Conservation (phyloP, 257 asterid species). For the Solanum pinnatisectum region DNA sequence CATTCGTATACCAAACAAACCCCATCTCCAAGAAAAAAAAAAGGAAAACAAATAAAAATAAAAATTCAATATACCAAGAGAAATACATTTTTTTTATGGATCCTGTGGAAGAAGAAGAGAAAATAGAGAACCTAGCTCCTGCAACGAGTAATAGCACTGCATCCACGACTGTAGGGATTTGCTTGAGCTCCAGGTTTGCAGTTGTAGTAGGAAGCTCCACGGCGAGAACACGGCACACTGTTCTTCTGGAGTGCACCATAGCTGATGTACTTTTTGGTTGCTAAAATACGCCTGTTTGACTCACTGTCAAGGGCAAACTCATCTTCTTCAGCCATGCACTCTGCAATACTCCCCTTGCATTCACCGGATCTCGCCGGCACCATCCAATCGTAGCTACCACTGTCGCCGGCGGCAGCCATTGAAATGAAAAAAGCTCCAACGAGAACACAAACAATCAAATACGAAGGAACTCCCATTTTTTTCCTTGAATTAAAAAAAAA, state of each 20-base stretch:
- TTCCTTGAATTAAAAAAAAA: neutral
- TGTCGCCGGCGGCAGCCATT: slow-evolving; percentile 37
- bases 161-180: slow-evolving; percentile 83
- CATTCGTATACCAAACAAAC: slow-evolving; percentile 13
- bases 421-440: slow-evolving; percentile 1
- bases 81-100: neutral
- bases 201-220: slow-evolving; percentile 92
- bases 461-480: slow-evolving; percentile 8
- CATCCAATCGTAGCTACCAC: slow-evolving; percentile 38
- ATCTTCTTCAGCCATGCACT: slow-evolving; percentile 40
- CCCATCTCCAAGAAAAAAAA: neutral
- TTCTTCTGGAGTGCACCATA: slow-evolving; percentile 87
- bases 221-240: slow-evolving; percentile 83
- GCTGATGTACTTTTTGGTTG: slow-evolving; percentile 65
- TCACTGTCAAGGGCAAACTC: slow-evolving; percentile 78
- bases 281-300: slow-evolving; percentile 69
- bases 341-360: slow-evolving; percentile 48
- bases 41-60: neutral
- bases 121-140: slow-evolving; percentile 26
- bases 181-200: slow-evolving; percentile 90
- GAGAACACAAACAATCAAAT: neutral
- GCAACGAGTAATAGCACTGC: slow-evolving; percentile 91
- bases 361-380: slow-evolving; percentile 31
- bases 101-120: neutral
- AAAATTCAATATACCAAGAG: neutral